Evolutionary conservation across 139 green algal species (phyloP).

Genomic region (Volvox reticuliferus): DNA sequence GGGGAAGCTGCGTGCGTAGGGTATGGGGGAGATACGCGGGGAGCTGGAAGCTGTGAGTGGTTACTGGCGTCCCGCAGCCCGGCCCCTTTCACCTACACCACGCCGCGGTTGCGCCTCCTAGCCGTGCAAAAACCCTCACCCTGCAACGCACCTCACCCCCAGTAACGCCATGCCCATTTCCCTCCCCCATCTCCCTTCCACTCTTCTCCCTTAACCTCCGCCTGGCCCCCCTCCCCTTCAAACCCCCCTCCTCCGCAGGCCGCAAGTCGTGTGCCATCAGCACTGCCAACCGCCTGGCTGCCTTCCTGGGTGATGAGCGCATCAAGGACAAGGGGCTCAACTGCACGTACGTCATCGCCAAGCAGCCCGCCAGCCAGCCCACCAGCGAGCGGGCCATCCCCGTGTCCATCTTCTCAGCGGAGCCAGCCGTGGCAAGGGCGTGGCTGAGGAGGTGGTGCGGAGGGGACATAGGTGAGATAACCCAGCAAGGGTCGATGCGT

Average conservation of each 20-base stretch:
- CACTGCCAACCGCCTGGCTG: slow-evolving; percentile 86
- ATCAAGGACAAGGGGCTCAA: slow-evolving; percentile 95
- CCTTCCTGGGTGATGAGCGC: slow-evolving; percentile 94
- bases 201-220: too few relatives aligned
- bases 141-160: too few relatives aligned
- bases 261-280: slow-evolving; percentile 94
- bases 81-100: too few relatives aligned
- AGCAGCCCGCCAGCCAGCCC: slow-evolving; percentile 48
- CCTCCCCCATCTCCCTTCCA: too few relatives aligned
- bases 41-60: too few relatives aligned
- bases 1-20: too few relatives aligned
- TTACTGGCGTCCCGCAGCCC: too few relatives aligned
- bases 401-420: slow-evolving; percentile 93
- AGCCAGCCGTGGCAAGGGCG: slow-evolving; percentile 85
- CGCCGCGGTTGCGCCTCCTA: too few relatives aligned
- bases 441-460: slow-evolving; percentile 94
- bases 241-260: slow-evolving; percentile 50
- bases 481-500: too few relatives aligned
- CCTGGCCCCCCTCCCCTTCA: not conserved
- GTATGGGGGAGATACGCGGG: too few relatives aligned
- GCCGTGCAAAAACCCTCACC: too few relatives aligned
- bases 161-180: too few relatives aligned
- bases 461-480: slow-evolving; percentile 62
- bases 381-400: slow-evolving; percentile 94
- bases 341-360: slow-evolving; percentile 69